Evolutionary conservation across 768 basidiomycete genomes (phyloP).

Genomic region (Asterophora parasitica): DNA sequence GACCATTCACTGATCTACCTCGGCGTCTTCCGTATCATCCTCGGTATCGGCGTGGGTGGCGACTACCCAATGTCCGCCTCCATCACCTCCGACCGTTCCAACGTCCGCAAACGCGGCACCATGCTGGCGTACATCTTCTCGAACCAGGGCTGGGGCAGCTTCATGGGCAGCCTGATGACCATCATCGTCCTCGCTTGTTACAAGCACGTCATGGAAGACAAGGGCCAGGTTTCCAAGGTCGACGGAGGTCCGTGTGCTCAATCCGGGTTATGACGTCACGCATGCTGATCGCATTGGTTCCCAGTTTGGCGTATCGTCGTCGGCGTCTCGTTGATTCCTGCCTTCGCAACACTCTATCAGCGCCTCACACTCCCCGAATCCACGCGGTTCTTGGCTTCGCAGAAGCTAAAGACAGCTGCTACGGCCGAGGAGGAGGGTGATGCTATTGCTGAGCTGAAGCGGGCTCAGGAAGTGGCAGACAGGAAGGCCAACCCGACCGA

Average conservation of each 20-base stretch:
- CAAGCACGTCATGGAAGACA: slow-evolving; percentile 55
- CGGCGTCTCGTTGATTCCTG: slow-evolving; percentile 72
- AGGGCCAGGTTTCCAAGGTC: slow-evolving; percentile 56
- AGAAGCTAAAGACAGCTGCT: slow-evolving; percentile 24
- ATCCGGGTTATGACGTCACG: background rate
- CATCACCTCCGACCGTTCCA: slow-evolving; percentile 62
- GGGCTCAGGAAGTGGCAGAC: slow-evolving; percentile 26
- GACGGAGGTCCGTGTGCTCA: slow-evolving; percentile 51
- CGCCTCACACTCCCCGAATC: slow-evolving; percentile 72
- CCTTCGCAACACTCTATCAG: slow-evolving; percentile 70
- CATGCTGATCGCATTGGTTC: background rate
- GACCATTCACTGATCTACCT: slow-evolving; percentile 56
- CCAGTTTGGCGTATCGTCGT: slow-evolving; percentile 69
- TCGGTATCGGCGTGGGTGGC: slow-evolving; percentile 76
- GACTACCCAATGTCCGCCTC: slow-evolving; percentile 78
- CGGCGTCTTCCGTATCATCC: slow-evolving; percentile 60
- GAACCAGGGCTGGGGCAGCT: slow-evolving; percentile 74
- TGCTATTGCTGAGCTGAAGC: slow-evolving; percentile 28
- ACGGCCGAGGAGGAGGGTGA: slow-evolving; percentile 17
- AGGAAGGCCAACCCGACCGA: slow-evolving; percentile 17
- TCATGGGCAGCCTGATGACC: slow-evolving; percentile 56
- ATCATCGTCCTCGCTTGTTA: slow-evolving; percentile 64
- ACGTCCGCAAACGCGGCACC: slow-evolving; percentile 61
- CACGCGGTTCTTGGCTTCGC: slow-evolving; percentile 45
- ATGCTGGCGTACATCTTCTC: slow-evolving; percentile 76